A percentile compares a stretch with the other conserved stretches of the same genome.
These are phyloP conservation scores for Phaffia tasmanica DNA, from an alignment of 768 basidiomycete species.

Conservation along the genomic window DNA sequence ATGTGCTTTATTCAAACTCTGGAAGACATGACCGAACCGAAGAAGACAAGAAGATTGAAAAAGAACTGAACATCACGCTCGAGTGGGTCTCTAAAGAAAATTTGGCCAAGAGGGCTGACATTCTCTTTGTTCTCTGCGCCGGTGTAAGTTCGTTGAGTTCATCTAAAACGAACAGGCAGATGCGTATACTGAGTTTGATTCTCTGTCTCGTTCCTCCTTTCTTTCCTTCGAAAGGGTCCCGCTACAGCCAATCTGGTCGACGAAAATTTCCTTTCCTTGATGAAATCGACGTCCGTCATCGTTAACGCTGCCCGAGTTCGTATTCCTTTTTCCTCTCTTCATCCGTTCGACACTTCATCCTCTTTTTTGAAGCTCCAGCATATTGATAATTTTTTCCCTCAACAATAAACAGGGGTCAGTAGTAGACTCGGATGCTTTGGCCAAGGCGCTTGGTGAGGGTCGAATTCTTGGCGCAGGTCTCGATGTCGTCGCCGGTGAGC, in stretches of 20 bases:
- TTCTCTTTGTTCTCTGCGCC: slow-evolving; percentile 58
- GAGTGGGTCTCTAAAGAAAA: slow-evolving; percentile 41
- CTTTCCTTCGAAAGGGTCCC: slow-evolving; percentile 54
- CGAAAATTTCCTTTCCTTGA: slow-evolving; percentile 58
- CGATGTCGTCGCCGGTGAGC: slow-evolving; percentile 91
- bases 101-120: slow-evolving; percentile 67
- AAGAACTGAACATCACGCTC: slow-evolving; percentile 7
- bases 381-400: background rate
- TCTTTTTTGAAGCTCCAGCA: background rate
- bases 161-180: slow-evolving; percentile 20
- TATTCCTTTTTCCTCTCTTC: background rate
- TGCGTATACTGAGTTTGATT: background rate
- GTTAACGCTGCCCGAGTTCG: slow-evolving; percentile 68
- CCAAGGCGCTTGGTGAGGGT: slow-evolving; percentile 58
- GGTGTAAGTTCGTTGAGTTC: slow-evolving; percentile 26
- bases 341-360: background rate
- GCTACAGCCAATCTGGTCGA: slow-evolving; percentile 63
- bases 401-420: slow-evolving; percentile 47
- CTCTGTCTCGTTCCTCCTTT: background rate
- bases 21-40: slow-evolving; percentile 9
- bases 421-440: slow-evolving; percentile 81
- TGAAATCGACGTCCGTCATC: slow-evolving; percentile 73
- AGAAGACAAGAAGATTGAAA: slow-evolving; percentile 6
- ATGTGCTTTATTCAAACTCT: slow-evolving; percentile 50
- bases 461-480: slow-evolving; percentile 88